phyloP scores from a whole-genome alignment of 176 grass and related monocot species.

The Phoenix roebelenii region DNA sequence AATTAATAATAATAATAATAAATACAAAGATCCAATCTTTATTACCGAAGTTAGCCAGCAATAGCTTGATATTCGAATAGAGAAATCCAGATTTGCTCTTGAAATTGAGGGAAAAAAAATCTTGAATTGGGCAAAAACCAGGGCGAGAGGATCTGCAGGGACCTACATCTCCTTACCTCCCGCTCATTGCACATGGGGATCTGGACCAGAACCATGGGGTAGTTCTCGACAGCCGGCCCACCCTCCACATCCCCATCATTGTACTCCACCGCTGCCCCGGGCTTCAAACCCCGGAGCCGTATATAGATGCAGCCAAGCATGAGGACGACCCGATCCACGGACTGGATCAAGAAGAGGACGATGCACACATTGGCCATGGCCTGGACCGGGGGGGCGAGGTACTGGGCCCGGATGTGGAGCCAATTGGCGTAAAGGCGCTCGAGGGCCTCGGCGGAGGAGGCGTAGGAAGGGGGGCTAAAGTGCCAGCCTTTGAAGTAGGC shows the following conservation, averaged over 20 bases:
- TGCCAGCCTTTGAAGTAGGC: slow-evolving; percentile 27
- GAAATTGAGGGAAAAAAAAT: too few relatives aligned
- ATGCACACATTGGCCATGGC: slow-evolving; percentile 15
- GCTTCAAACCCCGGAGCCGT: neutral
- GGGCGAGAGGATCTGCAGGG: neutral
- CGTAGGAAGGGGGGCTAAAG: slow-evolving; percentile 21
- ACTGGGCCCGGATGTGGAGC: slow-evolving; percentile 4
- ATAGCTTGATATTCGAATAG: neutral
- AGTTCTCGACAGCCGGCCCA: neutral
- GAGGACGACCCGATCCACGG: slow-evolving; percentile 15
- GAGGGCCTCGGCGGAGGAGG: slow-evolving; percentile 17
- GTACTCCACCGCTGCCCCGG: neutral
- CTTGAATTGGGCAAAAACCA: neutral
- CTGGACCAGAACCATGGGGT: slow-evolving; percentile 25
- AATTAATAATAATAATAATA: too few relatives aligned
- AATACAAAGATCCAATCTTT: too few relatives aligned
- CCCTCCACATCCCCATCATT: neutral
- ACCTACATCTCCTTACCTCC: slow-evolving; percentile 27
- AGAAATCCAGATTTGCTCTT: too few relatives aligned
- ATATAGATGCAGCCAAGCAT: slow-evolving; percentile 13
- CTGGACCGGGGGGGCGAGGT: slow-evolving; percentile 13
- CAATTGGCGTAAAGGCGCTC: slow-evolving; percentile 19
- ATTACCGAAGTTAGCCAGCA: too few relatives aligned
- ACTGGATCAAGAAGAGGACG: slow-evolving; percentile 14
- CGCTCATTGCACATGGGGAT: slow-evolving; percentile 31